Conservation (phyloP, 2,329 filamentous ascomycete species). For the Verticillium tricorpus region DNA sequence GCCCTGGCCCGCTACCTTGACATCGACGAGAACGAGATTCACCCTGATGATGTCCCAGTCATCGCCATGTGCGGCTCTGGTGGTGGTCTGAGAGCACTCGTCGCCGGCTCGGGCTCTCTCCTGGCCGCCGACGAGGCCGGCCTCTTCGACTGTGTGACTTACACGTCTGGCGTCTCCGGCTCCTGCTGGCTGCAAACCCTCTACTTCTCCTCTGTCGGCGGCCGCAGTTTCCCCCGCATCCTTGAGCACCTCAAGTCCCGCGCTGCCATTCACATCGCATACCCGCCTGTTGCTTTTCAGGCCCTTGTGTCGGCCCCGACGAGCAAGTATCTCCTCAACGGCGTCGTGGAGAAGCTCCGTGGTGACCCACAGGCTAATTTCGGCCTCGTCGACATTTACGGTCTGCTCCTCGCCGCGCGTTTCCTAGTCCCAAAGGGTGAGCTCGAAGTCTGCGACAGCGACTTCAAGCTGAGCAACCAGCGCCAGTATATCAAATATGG, state of each 20-base stretch:
- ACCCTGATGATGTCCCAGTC: constrained; percentile 86
- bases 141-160: constrained; percentile 89
- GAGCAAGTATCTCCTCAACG: constrained; percentile 84
- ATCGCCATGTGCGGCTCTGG: constrained; percentile 95
- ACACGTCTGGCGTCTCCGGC: constrained; percentile 91
- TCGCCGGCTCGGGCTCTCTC: constrained; percentile 85
- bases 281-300: constrained; percentile 77
- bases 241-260: constrained; percentile 84
- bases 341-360: constrained; percentile 86
- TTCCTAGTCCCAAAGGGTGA: constrained; percentile 85
- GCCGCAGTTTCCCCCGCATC: constrained; percentile 61
- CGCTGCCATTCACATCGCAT: constrained; percentile 84
- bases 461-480: constrained; percentile 92
- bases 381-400: constrained; percentile 91
- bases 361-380: constrained; percentile 77
- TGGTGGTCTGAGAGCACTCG: constrained; percentile 82
- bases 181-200: constrained; percentile 93
- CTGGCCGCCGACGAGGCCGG: constrained; percentile 81
- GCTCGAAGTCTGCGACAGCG: constrained; percentile 66
- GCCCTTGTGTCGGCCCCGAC: constrained; percentile 85
- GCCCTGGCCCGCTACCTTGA: constrained; percentile 80
- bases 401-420: constrained; percentile 76
- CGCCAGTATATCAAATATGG: constrained; percentile 70
- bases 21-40: constrained; percentile 73
- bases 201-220: constrained; percentile 75